Evolutionary conservation across 495 filamentous ascomycete genomes (phyloP), one percentile per base, ranked within the genome.

Genomic region (Penicillium verhagenii): DNA sequence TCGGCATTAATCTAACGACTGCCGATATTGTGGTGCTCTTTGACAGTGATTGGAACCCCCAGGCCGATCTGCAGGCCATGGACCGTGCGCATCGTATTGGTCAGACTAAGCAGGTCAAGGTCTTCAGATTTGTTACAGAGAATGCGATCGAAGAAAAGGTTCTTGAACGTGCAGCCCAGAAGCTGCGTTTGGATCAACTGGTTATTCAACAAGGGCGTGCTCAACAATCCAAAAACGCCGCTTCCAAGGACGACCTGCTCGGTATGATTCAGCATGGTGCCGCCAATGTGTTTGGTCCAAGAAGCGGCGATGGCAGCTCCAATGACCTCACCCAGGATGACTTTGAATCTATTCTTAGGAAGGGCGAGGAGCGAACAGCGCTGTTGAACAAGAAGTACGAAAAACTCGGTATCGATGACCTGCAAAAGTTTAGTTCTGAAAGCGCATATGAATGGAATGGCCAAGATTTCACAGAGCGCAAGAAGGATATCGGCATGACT

Each of bases 91-190:
- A 98, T 76, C 90, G 94, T 73, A 98, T 98, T 66, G 94, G 94
- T 42, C 94, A 99, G 72, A 99, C 90, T 1, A 99, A 99, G 72
- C 94, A 99, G 64, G 94, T 99, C 2, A 80, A 91, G 28, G 94
- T 97, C 1, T 99, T 94, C 73, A 82, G 94, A 52, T 96, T 99
- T 56, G 88, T 99, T 40, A 99, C 94, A 0, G 95, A 99, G 65
- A 92, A 95, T 65, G 95, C 94, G 0, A 96, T 99, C 54, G 95
- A 99, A 67, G 95, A 99, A 70, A 97, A 97, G 73, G 95, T 99
- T 8, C 74, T 99, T 44, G 95, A 99, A 68, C 88, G 95, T 67
- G 95, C 95, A 6, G 95, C 95, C 2, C 95, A 99, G 64, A 99
- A 99, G 68, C 74, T 99, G 52, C 92, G 95, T 47, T 83, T 99